A percentile compares a stretch with the other conserved stretches of the same genome.
Evolutionary conservation across 2,329 filamentous ascomycete species (phyloP).

Genomic region (Metarhizium rileyi): DNA sequence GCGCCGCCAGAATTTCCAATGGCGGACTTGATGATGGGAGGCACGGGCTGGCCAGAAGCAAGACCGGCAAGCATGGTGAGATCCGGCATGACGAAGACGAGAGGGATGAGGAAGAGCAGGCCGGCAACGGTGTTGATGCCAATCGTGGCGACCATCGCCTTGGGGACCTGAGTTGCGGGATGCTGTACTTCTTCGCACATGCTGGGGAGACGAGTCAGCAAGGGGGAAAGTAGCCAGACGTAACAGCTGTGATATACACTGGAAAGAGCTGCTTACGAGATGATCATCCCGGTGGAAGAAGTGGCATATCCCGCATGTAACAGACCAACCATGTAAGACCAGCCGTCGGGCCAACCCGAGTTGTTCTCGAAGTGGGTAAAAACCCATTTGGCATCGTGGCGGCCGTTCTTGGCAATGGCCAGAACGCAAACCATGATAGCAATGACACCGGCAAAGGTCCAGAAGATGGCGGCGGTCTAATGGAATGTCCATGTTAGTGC

Average conservation of each 20-base stretch:
- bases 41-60: constrained; percentile 51
- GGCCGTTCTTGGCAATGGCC: constrained; percentile 58
- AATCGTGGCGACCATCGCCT: constrained; percentile 61
- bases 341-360: constrained; percentile 61
- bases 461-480: constrained; percentile 59
- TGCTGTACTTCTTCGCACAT: constrained; percentile 67
- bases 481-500: neutral
- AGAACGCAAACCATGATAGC: constrained; percentile 54
- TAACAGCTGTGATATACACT: neutral
- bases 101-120: constrained; percentile 57
- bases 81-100: constrained; percentile 60
- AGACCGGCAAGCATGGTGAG: constrained; percentile 43
- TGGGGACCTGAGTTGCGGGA: constrained; percentile 58
- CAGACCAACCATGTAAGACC: constrained; percentile 65
- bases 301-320: constrained; percentile 65
- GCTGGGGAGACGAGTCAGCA: constrained; percentile 22
- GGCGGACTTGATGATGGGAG: constrained; percentile 52
- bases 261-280: constrained; percentile 49
- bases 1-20: constrained; percentile 51
- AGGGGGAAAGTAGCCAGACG: constrained; percentile 1
- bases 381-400: constrained; percentile 51
- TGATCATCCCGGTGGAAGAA: constrained; percentile 71
- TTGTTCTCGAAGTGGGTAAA: constrained; percentile 59
- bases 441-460: constrained; percentile 63
- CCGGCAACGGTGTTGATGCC: constrained; percentile 57